Percentiles rank a stretch among this genome's conserved stretches.
Evolutionary conservation across 305 asterid genomes (phyloP).

Genomic region (Solanum hybrid): DNA sequence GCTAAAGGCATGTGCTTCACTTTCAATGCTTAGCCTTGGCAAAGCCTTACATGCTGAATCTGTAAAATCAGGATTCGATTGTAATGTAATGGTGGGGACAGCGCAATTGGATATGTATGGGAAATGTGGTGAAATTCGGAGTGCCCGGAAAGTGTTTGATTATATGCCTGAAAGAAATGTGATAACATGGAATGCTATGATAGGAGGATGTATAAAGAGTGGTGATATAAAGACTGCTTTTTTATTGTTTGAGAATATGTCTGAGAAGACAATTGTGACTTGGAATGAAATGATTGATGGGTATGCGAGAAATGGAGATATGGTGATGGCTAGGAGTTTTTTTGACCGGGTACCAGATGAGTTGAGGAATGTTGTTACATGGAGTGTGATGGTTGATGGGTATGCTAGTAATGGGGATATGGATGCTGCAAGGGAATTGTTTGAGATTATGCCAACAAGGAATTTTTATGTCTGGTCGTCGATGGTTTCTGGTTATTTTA

Average conservation of each 20-base stretch:
- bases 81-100: slow-evolving; percentile 62
- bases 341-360: slow-evolving; percentile 43
- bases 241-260: slow-evolving; percentile 37
- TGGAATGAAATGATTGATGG: slow-evolving; percentile 84
- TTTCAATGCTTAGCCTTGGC: slow-evolving; percentile 36
- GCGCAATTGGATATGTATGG: slow-evolving; percentile 61
- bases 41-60: slow-evolving; percentile 49
- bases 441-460: slow-evolving; percentile 42
- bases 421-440: slow-evolving; percentile 56
- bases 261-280: slow-evolving; percentile 40
- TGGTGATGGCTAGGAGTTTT: slow-evolving; percentile 43
- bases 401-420: slow-evolving; percentile 47
- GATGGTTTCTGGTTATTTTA: slow-evolving; percentile 68
- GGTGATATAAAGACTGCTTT: slow-evolving; percentile 29
- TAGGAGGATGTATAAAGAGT: slow-evolving; percentile 51
- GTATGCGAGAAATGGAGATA: slow-evolving; percentile 43
- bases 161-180: slow-evolving; percentile 54
- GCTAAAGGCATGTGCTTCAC: slow-evolving; percentile 70
- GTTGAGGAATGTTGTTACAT: slow-evolving; percentile 61
- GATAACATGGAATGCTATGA: slow-evolving; percentile 67
- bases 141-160: slow-evolving; percentile 61
- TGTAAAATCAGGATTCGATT: slow-evolving; percentile 38
- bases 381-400: slow-evolving; percentile 69
- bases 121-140: slow-evolving; percentile 41
- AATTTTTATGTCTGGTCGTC: slow-evolving; percentile 63